Evolutionary conservation across 2,329 filamentous ascomycete species (phyloP), one percentile per base, ranked within the genome.

Genomic region (Fusarium sororula): DNA sequence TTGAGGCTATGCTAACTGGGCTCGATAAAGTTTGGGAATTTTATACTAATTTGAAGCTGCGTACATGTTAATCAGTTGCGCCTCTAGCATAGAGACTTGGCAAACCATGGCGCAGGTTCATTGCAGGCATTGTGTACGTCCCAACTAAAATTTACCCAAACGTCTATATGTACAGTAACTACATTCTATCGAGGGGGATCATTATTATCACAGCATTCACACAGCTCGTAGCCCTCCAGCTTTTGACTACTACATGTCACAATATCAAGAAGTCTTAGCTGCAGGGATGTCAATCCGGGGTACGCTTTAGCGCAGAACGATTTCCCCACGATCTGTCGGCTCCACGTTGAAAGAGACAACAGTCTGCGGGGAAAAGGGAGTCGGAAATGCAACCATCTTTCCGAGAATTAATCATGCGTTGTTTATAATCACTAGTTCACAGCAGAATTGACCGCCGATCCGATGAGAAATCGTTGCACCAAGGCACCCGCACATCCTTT

Each of bases 171-270:
- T n/a, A n/a, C 13, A 24, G 14, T 24, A n/a, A 8, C 22, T 24
- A 15, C 22, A 4, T 6, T 6, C 2, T 10, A 10, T 42, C 22
- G 14, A 5, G 22, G 10, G 10, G 7, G 2, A 0, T 9, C n/a
- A 42, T 0, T 13, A 42, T 2, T 42, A 5, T 14, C 17, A 10
- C 13, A 42, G 22, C 8, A 1, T 24, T 15, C 8, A 24, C 14
- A 15, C 5, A 15, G 0, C 7, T 10, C 10, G 14, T 42, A 14
- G 10, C 1, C 22, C 17, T 24, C 7, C 0, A 24, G 8, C 0
- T 42, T 17, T 15, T 42, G 41, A 10, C 3, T 6, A 0, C 22
- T 24, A 0, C 13, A n/a, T 42, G 22, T 15, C 39, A 10, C 5
- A 24, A 15, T 0, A 24, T 42, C 14, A 5, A n/a, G 22, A 3